Base-by-base conservation (phyloP, 192 early-diverging fungal genomes). In the Coemansia sp. region DNA sequence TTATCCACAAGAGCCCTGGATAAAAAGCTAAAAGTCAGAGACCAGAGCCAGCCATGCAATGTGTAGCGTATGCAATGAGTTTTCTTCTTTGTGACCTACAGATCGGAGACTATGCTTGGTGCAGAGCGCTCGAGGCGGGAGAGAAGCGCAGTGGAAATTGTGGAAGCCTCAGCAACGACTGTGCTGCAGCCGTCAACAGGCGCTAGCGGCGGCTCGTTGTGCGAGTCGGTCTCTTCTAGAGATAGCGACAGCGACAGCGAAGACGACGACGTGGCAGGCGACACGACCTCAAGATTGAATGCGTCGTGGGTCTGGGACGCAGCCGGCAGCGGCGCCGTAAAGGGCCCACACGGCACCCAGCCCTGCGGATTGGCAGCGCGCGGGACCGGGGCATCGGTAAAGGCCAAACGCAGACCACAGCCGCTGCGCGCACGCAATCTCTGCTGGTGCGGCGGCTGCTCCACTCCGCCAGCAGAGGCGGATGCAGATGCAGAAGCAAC, bases 301-400 rank as follows among this genome's bases (percentile, higher is more conserved):
- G 40, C 45, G 7, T 50, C 25, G 46, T 25, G 61, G 9, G 54
- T 48, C n/a, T 70, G 64, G 32, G 50, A 53, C 1, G 63, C 48
- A 25, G 70, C 41, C 5, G 64, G 54, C 46, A 75, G 51, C 20
- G 78, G 78, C 42, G 44, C 78, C 4, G 78, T 75, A 53, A 75
- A 54, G n/a, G 78, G 67, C 0, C 78, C 78, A 7, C 62, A 65
- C 7, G 69, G 7, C 40, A 61, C 46, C 78, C 78, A 81, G 12
- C 67, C 72, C 60, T 72, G 78, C 32, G 77, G 67, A 60, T 64
- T 73, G 40, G 65, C 60, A 20, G 67, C 44, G 17, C 67, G 68
- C 9, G 63, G 71, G 39, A 67, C 13, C 42, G 43, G 48, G 5
- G 62, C n/a, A 14, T 65, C 72, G 42, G 51, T 64, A 37, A 80